These are phyloP conservation scores for Dioscorea alata DNA, from an alignment of 106 monocot species.

Conservation along the genomic window DNA sequence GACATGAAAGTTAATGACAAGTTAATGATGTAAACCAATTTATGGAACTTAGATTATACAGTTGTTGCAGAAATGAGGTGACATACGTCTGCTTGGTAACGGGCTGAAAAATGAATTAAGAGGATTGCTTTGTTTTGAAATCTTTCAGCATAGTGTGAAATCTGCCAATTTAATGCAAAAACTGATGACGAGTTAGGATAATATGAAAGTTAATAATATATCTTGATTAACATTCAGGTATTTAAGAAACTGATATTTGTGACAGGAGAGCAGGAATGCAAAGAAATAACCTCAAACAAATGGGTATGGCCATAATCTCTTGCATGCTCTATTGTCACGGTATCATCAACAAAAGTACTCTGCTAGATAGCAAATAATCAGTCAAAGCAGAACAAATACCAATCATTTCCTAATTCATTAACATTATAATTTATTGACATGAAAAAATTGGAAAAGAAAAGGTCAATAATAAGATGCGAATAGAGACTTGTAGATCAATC, in stretches of 20 bases:
- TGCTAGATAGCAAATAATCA: constrained; percentile 8
- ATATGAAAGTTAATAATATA: not conserved
- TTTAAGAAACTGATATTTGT: not conserved
- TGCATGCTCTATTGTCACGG: constrained; percentile 62
- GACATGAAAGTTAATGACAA: not conserved
- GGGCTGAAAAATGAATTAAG: constrained; percentile 90
- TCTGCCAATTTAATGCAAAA: constrained; percentile 21
- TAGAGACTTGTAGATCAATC: no score
- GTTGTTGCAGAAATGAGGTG: no score
- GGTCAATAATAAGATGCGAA: not conserved
- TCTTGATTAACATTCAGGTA: not conserved
- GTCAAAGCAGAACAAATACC: not conserved
- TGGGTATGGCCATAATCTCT: constrained; percentile 92
- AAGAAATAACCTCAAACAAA: constrained; percentile 60
- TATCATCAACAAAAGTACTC: constrained; percentile 85
- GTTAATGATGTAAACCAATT: not conserved
- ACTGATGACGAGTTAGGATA: not conserved
- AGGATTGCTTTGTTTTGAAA: constrained; percentile 85
- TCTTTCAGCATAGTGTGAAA: constrained; percentile 43
- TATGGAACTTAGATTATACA: not conserved
- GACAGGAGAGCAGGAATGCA: not conserved
- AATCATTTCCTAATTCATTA: not conserved
- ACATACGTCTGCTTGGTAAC: constrained; percentile 61
- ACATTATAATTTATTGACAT: not conserved
- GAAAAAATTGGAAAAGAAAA: not conserved